Base-by-base conservation (phyloP, 106 monocot genomes). In the Xerophyta viscosa region DNA sequence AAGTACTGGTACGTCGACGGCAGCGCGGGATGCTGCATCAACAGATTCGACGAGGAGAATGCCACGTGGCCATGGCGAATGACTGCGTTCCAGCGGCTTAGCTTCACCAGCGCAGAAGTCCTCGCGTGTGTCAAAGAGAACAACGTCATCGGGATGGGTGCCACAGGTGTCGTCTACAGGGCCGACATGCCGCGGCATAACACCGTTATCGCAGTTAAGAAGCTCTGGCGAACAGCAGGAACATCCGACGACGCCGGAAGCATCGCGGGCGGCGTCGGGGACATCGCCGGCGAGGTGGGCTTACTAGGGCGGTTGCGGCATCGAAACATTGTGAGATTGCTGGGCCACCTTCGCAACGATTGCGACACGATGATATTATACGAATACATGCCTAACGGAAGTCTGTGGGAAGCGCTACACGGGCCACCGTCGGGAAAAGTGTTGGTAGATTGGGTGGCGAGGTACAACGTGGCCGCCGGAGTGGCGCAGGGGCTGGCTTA, bases 131-230 rank as follows among this genome's bases (percentile, higher is more conserved):
- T 92, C 54, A 82, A 83, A 52, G 92, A 92, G 26, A 41, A 61
- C 7, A 92, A 92, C 50, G 66, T 92, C 42, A 48, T 92, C 54
- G 92, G 92, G 13, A 92, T 83, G 82, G 92, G 92, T 6, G 92
- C 87, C 0, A 83, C 76, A 3, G 92, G 92, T 7, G 48, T 83
- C n/a, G 92, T 92, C 20, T 92, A 92, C 73, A 86, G 74, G 65
- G 92, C 76, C 8, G 87, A 87, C 18, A 70, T 92, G 43, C 79
- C 60, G 1, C 67, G 79, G 2, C 70, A 79, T 55, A 71, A 74
- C 46, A 63, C 70, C 8, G 65, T 70, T 0, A 61, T 87, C 8
- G 92, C 92, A 0, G 79, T 92, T 23, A 92, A 92, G 71, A 92
- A 92, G 58, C 69, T 92, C 25, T 91, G 91, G 91, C 51, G 78